Conservation (phyloP, 2,329 filamentous ascomycete genomes). For the Trichoderma lentiforme region DNA sequence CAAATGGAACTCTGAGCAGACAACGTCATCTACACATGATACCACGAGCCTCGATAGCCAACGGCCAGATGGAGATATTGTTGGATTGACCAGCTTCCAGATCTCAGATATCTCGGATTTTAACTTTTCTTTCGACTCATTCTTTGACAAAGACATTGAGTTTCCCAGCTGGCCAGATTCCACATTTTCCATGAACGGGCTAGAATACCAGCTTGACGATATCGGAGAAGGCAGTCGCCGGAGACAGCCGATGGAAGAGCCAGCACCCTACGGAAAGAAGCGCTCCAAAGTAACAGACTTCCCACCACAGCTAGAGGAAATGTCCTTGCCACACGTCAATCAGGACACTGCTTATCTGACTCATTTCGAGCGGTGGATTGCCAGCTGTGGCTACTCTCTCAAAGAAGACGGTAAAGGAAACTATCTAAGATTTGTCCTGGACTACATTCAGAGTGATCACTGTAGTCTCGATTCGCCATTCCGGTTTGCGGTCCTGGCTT, state of each 20-base stretch:
- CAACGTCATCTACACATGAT: background rate
- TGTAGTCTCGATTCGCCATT: background rate
- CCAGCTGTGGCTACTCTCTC: background rate
- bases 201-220: background rate
- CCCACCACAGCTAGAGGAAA: background rate
- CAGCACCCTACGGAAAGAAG: background rate
- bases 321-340: background rate
- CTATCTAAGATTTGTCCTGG: conserved; percentile 2
- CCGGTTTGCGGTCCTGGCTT: background rate
- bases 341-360: background rate
- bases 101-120: background rate
- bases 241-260: background rate
- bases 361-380: conserved; percentile 11
- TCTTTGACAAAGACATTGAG: background rate
- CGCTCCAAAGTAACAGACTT: background rate
- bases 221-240: background rate
- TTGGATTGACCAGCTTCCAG: background rate
- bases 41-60: background rate
- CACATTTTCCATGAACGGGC: background rate
- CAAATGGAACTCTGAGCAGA: background rate
- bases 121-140: background rate
- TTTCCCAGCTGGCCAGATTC: background rate
- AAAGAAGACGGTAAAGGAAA: conserved; percentile 11
- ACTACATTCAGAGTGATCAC: background rate
- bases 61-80: background rate